phyloP scores from a whole-genome alignment of 2,329 filamentous ascomycete genomes.

The Zymoseptoria pseudotritici region DNA sequence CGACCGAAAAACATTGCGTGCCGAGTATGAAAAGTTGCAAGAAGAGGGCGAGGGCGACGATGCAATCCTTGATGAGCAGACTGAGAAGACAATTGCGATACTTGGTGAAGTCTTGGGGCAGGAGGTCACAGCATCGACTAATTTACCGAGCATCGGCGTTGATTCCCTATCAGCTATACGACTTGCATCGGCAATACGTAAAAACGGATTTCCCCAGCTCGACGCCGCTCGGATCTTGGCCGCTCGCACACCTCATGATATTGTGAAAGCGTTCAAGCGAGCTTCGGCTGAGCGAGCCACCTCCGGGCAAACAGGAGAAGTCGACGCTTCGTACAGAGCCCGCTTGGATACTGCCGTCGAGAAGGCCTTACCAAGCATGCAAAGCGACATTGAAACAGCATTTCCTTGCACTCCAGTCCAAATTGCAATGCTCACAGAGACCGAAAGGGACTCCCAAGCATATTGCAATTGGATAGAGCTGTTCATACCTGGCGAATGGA shows the following conservation, averaged over 20 bases:
- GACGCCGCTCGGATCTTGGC: slow-evolving; percentile 57
- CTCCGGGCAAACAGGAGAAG: background rate
- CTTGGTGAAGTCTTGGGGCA: slow-evolving; percentile 16
- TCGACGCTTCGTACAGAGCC: slow-evolving; percentile 5
- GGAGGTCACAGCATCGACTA: slow-evolving; percentile 26
- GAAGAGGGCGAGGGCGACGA: slow-evolving; percentile 23
- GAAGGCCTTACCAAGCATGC: background rate
- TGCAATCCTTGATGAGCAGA: background rate
- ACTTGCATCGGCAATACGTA: slow-evolving; percentile 58
- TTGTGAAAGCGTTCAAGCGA: slow-evolving; percentile 2
- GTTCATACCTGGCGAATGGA: slow-evolving; percentile 36
- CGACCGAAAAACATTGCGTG: slow-evolving; percentile 58
- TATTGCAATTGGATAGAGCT: slow-evolving; percentile 77
- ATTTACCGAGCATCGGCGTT: slow-evolving; percentile 50
- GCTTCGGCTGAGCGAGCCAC: background rate
- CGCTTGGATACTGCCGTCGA: slow-evolving; percentile 3
- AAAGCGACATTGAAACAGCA: slow-evolving; percentile 31
- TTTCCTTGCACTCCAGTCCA: slow-evolving; percentile 66
- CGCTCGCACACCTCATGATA: slow-evolving; percentile 39
- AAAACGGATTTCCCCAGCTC: slow-evolving; percentile 44
- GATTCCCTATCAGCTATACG: slow-evolving; percentile 60
- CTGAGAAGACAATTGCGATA: slow-evolving; percentile 11
- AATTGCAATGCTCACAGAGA: slow-evolving; percentile 72
- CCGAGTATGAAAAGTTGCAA: slow-evolving; percentile 40
- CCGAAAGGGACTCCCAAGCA: slow-evolving; percentile 47